These are phyloP conservation scores for Nitzschia putrida DNA, from an alignment of 108 stramenopile species.

Conservation along the genomic window DNA sequence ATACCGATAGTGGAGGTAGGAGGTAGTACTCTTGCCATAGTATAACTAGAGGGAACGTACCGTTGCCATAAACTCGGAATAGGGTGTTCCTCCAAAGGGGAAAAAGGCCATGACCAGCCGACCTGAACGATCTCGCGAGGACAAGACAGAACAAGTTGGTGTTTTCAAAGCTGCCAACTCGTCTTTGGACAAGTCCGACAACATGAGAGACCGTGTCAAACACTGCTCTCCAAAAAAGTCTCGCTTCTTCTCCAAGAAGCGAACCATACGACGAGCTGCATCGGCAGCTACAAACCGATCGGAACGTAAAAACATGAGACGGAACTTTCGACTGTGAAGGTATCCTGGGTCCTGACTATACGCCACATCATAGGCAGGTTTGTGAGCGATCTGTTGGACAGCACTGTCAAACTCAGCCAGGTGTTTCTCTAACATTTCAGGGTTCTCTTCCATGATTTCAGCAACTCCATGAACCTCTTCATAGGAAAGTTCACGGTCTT, in stretches of 20 bases:
- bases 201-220: slow-evolving; percentile 8
- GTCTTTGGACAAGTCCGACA: slow-evolving; percentile 16
- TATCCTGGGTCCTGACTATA: background rate
- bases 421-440: slow-evolving; percentile 7
- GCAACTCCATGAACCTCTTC: slow-evolving; percentile 32
- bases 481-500: slow-evolving; percentile 21
- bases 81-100: background rate
- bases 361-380: slow-evolving; percentile 7
- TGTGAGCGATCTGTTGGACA: background rate
- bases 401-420: background rate
- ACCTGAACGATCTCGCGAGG: slow-evolving; percentile 6
- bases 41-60: background rate
- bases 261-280: slow-evolving; percentile 25
- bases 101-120: slow-evolving; percentile 8
- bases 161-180: background rate
- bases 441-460: slow-evolving; percentile 15
- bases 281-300: slow-evolving; percentile 16
- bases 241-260: slow-evolving; percentile 9
- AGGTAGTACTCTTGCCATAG: background rate
- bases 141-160: background rate
- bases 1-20: background rate
- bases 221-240: slow-evolving; percentile 28
- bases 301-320: slow-evolving; percentile 24
- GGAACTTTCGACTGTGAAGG: slow-evolving; percentile 12
- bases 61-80: background rate